Base-by-base conservation (phyloP, 2,329 filamentous ascomycete genomes). In the Cyphellophora europaea region DNA sequence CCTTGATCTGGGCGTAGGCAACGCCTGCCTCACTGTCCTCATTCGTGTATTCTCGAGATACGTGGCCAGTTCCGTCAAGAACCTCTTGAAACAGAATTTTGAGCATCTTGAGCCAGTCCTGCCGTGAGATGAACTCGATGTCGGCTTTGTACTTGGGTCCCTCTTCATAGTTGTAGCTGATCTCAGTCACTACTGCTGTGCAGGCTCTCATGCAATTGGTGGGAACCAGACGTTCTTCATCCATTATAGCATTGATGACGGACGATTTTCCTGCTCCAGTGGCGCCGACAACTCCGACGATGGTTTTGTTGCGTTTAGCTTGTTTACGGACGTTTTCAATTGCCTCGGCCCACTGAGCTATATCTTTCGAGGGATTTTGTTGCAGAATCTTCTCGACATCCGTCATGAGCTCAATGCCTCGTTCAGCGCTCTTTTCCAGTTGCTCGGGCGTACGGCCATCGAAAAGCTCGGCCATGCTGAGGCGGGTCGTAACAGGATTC, bases 211-310 rank as follows among this genome's bases (percentile, higher is more conserved):
- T 72, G 48, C 73, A 73, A 43, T 71, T 72, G 0, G 69, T 74
- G 0, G 68, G 66, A 1, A 64, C 62, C 11, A 73, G 54, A n/a
- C 67, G 60, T 42, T 79, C 72, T 45, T 79, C 71, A 18, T 78
- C 72, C 0, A 79, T 58, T 19, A 80, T 49, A 0, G 75, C 74
- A 46, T 79, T 80, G 51, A 80, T 77, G 0, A 79, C 58, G 2
- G 69, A 74, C 13, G 66, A 73, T 48, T 80, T 81, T 0, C 76
- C 76, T 2, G 71, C 67, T 0, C 75, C 74, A 0, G 77, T 79
- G 35, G 68, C 72, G 1, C 75, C 76, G 3, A 76, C 66, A 1
- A 80, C 68, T 5, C 74, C 75, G 1, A 63, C 62, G 11, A 58
- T 55, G 8, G 63, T 65, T 16, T 52, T 56, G 2, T 47, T 49